phyloP scores from a whole-genome alignment of 257 asterid genomes.

The Petunia axillaris region DNA sequence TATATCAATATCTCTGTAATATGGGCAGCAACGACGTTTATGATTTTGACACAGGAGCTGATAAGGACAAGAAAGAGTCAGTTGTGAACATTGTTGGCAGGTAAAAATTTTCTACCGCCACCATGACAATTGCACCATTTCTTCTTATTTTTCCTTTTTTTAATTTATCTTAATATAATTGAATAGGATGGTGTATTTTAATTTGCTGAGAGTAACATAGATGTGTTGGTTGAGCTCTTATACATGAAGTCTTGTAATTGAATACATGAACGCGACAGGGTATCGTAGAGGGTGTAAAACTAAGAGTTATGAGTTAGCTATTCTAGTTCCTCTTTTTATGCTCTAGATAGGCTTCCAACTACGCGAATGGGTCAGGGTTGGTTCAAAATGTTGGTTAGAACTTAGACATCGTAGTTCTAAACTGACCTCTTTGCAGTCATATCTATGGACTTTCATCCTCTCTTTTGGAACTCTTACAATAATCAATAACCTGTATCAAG shows the following conservation, averaged over 20 bases:
- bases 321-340: no score
- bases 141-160: not conserved
- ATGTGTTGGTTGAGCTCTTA: slow-evolving; percentile 1
- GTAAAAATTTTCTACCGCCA: slow-evolving; percentile 39
- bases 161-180: not conserved
- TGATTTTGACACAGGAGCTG: slow-evolving; percentile 95
- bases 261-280: slow-evolving; percentile 18
- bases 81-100: slow-evolving; percentile 80
- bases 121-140: slow-evolving; percentile 9
- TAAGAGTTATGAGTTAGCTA: no score
- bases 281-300: not conserved
- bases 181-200: not conserved
- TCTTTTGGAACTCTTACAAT: no score
- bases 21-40: slow-evolving; percentile 92
- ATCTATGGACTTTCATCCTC: no score
- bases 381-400: no score
- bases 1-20: slow-evolving; percentile 33
- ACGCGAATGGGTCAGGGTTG: no score
- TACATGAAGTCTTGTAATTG: not conserved
- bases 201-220: not conserved
- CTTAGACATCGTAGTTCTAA: no score
- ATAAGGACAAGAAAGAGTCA: slow-evolving; percentile 91
- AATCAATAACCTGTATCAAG: slow-evolving; percentile 13
- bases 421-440: no score
- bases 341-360: no score